Base-by-base conservation (phyloP, 805 yeast species). In the Wickerhamiella azyma region DNA sequence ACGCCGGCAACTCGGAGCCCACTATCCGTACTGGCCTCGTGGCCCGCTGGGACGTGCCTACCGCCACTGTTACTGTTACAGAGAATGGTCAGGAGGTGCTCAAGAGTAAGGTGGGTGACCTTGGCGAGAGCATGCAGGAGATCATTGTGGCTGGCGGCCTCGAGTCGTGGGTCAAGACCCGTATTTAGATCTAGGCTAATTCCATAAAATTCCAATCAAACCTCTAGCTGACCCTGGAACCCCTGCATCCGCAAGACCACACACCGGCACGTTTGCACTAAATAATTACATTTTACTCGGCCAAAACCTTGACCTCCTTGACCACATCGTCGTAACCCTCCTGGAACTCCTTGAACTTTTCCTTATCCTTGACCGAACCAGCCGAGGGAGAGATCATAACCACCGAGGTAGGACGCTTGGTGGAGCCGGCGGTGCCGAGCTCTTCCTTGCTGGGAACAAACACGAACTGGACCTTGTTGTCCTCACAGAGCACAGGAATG, bases 391-490 rank as follows among this genome's bases (percentile, higher is more conserved):
- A 92, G 57, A 92, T 76, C 85, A 92, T 85, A 26, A 92, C 95
- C 65, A 94, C 88, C 33, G 96, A 85, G 33, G 99, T 92, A 56
- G 98, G 97, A 74, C 99, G 82, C 73, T 92, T 92, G 48, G 98
- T 92, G 51, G 96, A 94, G 62, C 97, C 97, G 21, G 99, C 98
- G 52, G 94, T 83, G 30, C 99, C 99, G 55, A 92, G 75, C 63
- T 92, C 97, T 70, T 92, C 96, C 69, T 92, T 92, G 43, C 96
- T 86, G 59, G 98, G 98, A 52, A 92, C 77, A 66, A 92, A 92
- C 37, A 89, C 75, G 62, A 71, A 94, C 59, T 97, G 96, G 42
- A 92, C 96, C 41, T 82, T 68, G 53, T 75, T 70, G 64, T 92
- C 99, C 70, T 92, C 98, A 69, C 98, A 92, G 52, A 92, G 75